phyloP scores from a whole-genome alignment of 495 filamentous ascomycete species.

The Clavariopsis aquatica region DNA sequence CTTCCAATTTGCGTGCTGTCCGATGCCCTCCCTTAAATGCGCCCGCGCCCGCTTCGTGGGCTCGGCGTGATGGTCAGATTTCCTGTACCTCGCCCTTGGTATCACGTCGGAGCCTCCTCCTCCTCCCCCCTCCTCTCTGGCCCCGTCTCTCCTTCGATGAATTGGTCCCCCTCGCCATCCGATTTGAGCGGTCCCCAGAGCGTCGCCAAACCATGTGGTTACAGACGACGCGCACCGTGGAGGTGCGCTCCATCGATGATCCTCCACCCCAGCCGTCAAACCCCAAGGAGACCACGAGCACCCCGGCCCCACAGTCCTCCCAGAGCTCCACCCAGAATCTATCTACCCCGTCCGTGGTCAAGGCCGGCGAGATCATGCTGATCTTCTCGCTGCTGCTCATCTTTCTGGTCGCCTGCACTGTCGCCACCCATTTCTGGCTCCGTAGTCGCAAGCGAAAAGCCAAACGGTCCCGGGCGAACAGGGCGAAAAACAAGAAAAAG shows the following conservation, averaged over 20 bases:
- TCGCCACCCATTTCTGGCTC: constrained; percentile 6
- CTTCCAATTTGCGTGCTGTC: background rate
- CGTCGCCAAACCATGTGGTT: background rate
- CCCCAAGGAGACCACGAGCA: background rate
- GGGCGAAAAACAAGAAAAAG: background rate
- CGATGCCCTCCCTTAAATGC: constrained; percentile 4
- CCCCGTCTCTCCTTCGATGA: constrained; percentile 3
- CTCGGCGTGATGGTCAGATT: background rate
- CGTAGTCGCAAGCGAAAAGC: constrained; percentile 1
- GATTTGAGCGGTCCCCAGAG: background rate
- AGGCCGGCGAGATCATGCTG: constrained; percentile 16
- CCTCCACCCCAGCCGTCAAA: background rate
- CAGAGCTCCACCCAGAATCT: constrained; percentile 1
- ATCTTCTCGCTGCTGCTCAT: constrained; percentile 15
- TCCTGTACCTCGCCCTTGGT: background rate
- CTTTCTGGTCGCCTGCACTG: background rate
- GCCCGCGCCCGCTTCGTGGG: background rate
- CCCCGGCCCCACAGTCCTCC: background rate
- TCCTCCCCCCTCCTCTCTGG: background rate
- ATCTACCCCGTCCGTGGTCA: constrained; percentile 2
- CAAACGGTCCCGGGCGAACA: background rate
- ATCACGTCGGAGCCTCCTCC: background rate
- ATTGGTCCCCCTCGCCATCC: background rate
- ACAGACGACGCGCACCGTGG: background rate
- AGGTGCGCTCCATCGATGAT: background rate